Evolutionary conservation across 1,284 basidiomycete genomes (phyloP).

Genomic region (Phenoliferia sp.): DNA sequence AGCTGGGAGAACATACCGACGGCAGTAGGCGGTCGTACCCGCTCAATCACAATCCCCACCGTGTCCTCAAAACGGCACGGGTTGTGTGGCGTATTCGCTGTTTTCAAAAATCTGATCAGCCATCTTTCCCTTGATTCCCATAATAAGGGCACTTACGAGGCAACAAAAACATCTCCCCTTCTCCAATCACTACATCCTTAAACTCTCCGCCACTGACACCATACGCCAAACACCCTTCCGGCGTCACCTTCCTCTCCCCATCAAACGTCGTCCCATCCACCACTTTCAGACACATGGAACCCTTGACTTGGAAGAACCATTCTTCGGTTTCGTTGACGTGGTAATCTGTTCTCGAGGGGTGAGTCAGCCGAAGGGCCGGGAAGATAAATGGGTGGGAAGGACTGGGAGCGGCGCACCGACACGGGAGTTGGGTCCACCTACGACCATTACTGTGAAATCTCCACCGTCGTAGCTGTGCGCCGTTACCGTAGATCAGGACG

Average conservation of each 20-base stretch:
- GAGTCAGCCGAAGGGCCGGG: background rate
- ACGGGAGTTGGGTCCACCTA: constrained; percentile 86
- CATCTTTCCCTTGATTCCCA: background rate
- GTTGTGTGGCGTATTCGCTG: constrained; percentile 91
- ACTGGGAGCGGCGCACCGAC: constrained; percentile 44
- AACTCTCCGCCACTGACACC: constrained; percentile 84
- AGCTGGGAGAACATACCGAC: constrained; percentile 46
- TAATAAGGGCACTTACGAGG: constrained; percentile 58
- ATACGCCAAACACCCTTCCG: constrained; percentile 39
- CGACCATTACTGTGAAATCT: constrained; percentile 84
- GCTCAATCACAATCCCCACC: constrained; percentile 89
- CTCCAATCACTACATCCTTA: constrained; percentile 79
- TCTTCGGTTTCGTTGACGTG: constrained; percentile 95
- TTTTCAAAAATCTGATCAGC: background rate
- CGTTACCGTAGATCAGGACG: background rate
- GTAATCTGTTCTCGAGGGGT: constrained; percentile 54
- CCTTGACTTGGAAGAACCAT: constrained; percentile 92
- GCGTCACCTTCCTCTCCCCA: background rate
- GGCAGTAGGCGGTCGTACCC: constrained; percentile 63
- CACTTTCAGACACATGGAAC: constrained; percentile 35
- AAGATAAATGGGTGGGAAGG: background rate
- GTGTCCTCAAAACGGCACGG: constrained; percentile 87
- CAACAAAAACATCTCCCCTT: constrained; percentile 94
- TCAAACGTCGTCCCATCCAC: constrained; percentile 24
- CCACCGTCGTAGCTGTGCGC: constrained; percentile 71